Base-by-base conservation (phyloP, 139 green algal genomes). In the Picochlorum sp. region DNA sequence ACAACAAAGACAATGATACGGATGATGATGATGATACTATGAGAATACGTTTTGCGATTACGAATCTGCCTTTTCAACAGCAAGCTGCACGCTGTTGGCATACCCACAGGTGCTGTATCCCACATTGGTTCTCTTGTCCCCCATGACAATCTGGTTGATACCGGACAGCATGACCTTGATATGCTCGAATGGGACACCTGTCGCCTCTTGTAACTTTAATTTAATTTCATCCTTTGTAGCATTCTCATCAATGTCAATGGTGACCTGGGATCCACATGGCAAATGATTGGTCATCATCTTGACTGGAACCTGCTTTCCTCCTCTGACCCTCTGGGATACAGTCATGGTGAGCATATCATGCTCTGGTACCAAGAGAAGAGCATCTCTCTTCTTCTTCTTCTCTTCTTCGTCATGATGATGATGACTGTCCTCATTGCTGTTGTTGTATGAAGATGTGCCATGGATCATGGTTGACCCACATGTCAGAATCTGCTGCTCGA, bases 121-220 rank as follows among this genome's bases (percentile, higher is more conserved):
- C 37, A 80, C 55, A 63, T 82, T 83, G 63, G 65, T 82, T 37
- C 76, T 72, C 67, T 83, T 86, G 61, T 86, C 79, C 3, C 66
- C 75, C 70, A 86, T 73, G 20, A 75, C 62, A 49, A 86, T 76
- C 52, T 86, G 65, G 44, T 77, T 77, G 38, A 86, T 76, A 18
- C 78, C 73, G 15, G 44, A 69, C n/a, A 86, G 70, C 67, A 86
- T 76, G 38, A 86, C 64, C 49, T 86, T 86, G 57, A 82, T 76
- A 49, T 81, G 56, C 60, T 78, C 64, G 3, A 66, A 56, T 1
- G 79, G 75, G 18, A 86, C 78, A 4, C 79, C 79, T 18, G 79
- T 86, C 11, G 23, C 66, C 0, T 45, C 32, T 63, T 55, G 61
- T 38, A 85, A 61, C 65, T 86, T 79, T 2, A 11, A n/a, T 61